Conservation (phyloP, 345 rosid species). For the Rhizophora apiculata region DNA sequence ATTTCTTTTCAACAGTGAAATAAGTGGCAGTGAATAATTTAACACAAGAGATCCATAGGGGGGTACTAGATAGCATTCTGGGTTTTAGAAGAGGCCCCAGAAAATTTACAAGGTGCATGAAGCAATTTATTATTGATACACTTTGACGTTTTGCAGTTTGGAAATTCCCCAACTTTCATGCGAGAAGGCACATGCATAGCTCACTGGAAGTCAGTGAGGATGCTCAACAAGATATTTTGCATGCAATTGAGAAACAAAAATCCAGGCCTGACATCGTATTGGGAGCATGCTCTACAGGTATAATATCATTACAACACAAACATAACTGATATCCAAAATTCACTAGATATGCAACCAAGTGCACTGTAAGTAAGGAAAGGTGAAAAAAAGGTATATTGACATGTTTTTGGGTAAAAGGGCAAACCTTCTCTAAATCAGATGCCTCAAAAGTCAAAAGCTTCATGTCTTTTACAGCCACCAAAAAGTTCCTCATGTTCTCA, state of each 20-base stretch:
- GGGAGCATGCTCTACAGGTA: too few relatives aligned
- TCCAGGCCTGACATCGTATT: too few relatives aligned
- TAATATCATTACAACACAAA: too few relatives aligned
- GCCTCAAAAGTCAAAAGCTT: conserved; percentile 96
- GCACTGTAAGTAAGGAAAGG: not conserved
- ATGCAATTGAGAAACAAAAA: too few relatives aligned
- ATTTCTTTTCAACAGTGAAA: not conserved
- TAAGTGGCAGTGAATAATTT: not conserved
- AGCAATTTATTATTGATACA: not conserved
- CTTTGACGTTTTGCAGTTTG: too few relatives aligned
- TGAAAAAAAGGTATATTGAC: not conserved
- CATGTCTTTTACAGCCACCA: conserved; percentile 85
- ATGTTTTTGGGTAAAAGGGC: not conserved
- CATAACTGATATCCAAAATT: not conserved
- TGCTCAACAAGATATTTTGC: too few relatives aligned
- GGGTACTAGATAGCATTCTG: not conserved
- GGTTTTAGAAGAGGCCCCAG: not conserved
- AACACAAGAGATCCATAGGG: not conserved
- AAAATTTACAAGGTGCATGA: not conserved
- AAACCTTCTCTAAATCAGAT: conserved; percentile 88
- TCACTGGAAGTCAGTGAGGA: too few relatives aligned
- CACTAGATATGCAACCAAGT: not conserved
- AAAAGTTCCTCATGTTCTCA: conserved; percentile 97
- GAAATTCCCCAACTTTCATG: too few relatives aligned
- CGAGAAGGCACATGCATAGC: too few relatives aligned